These are phyloP conservation scores for Mucor racemosus DNA, from an alignment of 371 early-diverging fungal genomes.

Conservation along the genomic window DNA sequence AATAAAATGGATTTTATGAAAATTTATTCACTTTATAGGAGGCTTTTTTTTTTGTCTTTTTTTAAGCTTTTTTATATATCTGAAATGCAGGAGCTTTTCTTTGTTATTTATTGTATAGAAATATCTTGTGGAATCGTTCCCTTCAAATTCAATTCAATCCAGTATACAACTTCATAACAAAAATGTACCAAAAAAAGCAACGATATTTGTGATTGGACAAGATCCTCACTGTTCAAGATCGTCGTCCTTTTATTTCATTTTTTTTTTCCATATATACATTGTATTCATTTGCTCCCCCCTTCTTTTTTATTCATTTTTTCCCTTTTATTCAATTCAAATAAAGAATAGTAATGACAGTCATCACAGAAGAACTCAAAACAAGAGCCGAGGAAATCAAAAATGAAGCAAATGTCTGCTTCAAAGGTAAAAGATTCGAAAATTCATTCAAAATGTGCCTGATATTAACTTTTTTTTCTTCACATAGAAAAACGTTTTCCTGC, in stretches of 20 bases:
- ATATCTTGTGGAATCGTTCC: background rate
- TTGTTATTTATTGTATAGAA: background rate
- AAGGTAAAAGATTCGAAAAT: constrained; percentile 45
- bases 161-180: background rate
- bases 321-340: background rate
- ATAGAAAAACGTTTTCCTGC: constrained; percentile 72
- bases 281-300: too few relatives aligned
- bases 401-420: constrained; percentile 79
- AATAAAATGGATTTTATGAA: background rate
- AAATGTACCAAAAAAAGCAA: background rate
- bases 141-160: background rate
- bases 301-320: background rate
- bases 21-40: background rate
- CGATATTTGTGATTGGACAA: background rate
- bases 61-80: background rate
- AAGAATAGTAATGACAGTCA: constrained; percentile 7
- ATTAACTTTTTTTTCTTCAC: background rate
- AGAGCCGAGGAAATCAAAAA: constrained; percentile 73
- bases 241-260: background rate
- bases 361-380: constrained; percentile 49
- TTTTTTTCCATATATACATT: background rate
- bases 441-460: background rate
- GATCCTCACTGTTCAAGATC: background rate
- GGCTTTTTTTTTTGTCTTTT: background rate
- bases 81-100: constrained; percentile 5